Conservation (phyloP, 768 basidiomycete genomes). For the Leccinum disarticulatum region DNA sequence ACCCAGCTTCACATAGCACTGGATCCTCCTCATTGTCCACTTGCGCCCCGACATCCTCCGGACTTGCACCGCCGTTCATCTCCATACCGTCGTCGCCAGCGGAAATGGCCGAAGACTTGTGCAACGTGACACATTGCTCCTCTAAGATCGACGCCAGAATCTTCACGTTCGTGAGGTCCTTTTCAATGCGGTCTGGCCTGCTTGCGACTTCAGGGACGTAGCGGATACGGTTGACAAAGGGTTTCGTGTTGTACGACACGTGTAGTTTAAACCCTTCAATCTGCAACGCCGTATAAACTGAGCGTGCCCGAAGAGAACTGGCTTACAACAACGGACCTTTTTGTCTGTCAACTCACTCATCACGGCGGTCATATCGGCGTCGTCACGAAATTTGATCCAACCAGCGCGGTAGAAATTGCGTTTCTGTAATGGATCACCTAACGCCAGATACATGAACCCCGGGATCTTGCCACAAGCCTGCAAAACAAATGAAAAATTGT, state of each 20-base stretch:
- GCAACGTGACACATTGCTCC: constrained; percentile 58
- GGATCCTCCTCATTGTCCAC: constrained; percentile 43
- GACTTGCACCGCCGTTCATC: constrained; percentile 30
- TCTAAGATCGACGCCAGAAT: constrained; percentile 73
- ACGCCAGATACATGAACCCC: constrained; percentile 85
- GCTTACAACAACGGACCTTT: constrained; percentile 55
- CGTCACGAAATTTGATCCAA: constrained; percentile 86
- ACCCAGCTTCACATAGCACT: constrained; percentile 65
- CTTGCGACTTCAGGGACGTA: constrained; percentile 82
- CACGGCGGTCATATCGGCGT: constrained; percentile 75
- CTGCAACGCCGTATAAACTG: constrained; percentile 40
- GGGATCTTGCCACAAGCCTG: constrained; percentile 76
- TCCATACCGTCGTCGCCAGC: constrained; percentile 21
- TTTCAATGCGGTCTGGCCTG: constrained; percentile 74
- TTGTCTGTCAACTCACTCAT: constrained; percentile 77
- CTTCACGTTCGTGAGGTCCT: constrained; percentile 78
- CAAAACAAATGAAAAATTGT: constrained; percentile 6
- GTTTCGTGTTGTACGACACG: constrained; percentile 76
- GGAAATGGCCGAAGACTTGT: constrained; percentile 33
- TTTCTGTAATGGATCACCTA: constrained; percentile 91
- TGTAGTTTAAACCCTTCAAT: constrained; percentile 95
- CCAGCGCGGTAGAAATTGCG: constrained; percentile 93
- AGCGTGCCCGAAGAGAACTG: background rate
- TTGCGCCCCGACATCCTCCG: constrained; percentile 33
- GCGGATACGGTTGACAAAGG: constrained; percentile 76